Conservation (phyloP, 2,329 filamentous ascomycete genomes). For the Calonectria pteridis region DNA sequence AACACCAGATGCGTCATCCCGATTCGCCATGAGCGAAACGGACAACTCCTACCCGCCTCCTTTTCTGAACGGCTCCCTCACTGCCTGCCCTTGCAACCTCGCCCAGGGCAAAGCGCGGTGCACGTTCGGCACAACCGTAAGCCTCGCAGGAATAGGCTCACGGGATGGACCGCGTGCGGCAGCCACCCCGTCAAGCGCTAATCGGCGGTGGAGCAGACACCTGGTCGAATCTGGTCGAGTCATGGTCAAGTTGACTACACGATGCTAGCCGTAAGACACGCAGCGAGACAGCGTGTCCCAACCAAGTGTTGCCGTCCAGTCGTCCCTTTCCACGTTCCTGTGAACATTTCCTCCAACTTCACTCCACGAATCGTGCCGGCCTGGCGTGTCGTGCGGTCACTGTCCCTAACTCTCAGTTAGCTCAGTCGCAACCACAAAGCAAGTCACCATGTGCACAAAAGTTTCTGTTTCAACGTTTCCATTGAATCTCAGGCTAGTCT, state of each 20-base stretch:
- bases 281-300: neutral
- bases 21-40: neutral
- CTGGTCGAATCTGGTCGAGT: neutral
- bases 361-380: neutral
- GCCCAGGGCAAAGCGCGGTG: neutral
- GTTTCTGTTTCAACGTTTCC: neutral
- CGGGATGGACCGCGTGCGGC: slow-evolving; percentile 16
- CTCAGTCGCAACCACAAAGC: neutral
- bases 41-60: neutral
- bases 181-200: slow-evolving; percentile 2
- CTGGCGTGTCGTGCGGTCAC: neutral
- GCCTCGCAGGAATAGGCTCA: slow-evolving; percentile 15
- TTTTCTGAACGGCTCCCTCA: neutral
- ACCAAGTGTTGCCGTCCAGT: neutral
- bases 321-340: neutral
- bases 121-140: neutral
- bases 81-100: neutral
- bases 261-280: neutral
- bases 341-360: neutral
- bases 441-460: neutral
- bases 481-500: slow-evolving; percentile 8
- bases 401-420: neutral
- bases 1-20: neutral
- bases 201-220: neutral
- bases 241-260: neutral